A percentile compares a stretch with the other conserved stretches of the same genome.
These are phyloP conservation scores for Incumbomyces lentus DNA, from an alignment of 2,329 filamentous ascomycete genomes.

Conservation along the genomic window DNA sequence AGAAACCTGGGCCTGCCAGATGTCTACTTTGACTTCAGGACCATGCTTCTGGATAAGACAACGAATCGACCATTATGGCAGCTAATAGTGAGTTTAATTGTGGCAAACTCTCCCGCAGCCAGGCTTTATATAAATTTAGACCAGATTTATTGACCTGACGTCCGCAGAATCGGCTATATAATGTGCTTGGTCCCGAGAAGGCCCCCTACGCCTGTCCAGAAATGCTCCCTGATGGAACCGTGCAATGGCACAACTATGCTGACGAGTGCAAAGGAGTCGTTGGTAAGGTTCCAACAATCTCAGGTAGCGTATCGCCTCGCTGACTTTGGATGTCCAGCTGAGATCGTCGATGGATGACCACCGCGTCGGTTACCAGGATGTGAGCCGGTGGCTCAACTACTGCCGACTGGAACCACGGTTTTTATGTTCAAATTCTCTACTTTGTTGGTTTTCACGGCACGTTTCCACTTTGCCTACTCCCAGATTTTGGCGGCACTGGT, in stretches of 20 bases:
- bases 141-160: not conserved
- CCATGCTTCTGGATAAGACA: conserved; percentile 19
- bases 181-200: conserved; percentile 17
- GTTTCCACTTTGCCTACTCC: too few species aligned
- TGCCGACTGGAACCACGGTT: too few species aligned
- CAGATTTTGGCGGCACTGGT: too few species aligned
- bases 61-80: conserved; percentile 17
- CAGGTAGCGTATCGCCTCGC: not conserved
- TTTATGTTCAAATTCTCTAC: too few species aligned
- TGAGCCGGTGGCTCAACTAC: too few species aligned
- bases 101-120: not conserved
- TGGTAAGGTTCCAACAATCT: conserved; percentile 7
- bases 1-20: conserved; percentile 11
- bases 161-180: conserved; percentile 13
- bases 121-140: not conserved
- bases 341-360: conserved; percentile 4
- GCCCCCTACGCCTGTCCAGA: conserved; percentile 16
- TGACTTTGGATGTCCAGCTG: not conserved
- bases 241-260: conserved; percentile 20
- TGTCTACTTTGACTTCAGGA: conserved; percentile 19
- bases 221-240: conserved; percentile 15
- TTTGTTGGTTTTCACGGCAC: too few species aligned
- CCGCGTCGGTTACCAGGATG: not conserved
- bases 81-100: conserved; percentile 14
- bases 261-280: conserved; percentile 15